Base-by-base conservation (phyloP, 2,329 filamentous ascomycete species). In the Fulvia fulva region DNA sequence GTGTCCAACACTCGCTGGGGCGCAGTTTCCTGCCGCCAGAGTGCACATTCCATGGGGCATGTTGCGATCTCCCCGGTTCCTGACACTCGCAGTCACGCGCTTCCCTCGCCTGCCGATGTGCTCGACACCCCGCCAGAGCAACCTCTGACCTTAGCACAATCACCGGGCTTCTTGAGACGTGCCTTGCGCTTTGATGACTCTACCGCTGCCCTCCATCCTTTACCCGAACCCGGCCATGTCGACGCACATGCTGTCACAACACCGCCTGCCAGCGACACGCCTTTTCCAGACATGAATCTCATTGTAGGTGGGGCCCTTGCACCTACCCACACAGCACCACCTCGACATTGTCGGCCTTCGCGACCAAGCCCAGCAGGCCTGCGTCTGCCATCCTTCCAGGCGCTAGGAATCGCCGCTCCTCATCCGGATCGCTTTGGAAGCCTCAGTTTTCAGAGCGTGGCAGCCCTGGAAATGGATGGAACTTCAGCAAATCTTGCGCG, bases 371-470 rank as follows among this genome's bases (percentile, higher is more conserved):
- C 71, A 56, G 74, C 71, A 56, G 74, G 70, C 58, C 70, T 84
- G 43, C 78, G 81, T 54, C 75, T 84, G 16, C 81, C 81, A 5
- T 80, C 80, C 1, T 83, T 83, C 65, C 76, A 83, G 56, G 71
- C 75, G 19, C 73, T 83, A 51, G 80, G 79, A 32, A 81, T 81
- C 58, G 75, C 76, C 53, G 73, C 75, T 51, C 77, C 79, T 47
- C 75, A 78, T 70, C 74, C 77, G 60, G 73, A 78, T 65, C 68
- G 72, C 61, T 65, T 74, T 52, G 63, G 62, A 43, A 53, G 63
- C 32, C 59, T 60, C 32, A 53, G 63, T 63, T 49, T 64, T 67
- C 49, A 68, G 58, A 62, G 62, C 51, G 30, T 49, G 49, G 32
- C 32, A 16, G 26, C 45, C 51, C 23, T 44, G 6, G 23, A 47